These are phyloP conservation scores for Phytophthora ramorum DNA, from an alignment of 352 stramenopile species.

Conservation along the genomic window DNA sequence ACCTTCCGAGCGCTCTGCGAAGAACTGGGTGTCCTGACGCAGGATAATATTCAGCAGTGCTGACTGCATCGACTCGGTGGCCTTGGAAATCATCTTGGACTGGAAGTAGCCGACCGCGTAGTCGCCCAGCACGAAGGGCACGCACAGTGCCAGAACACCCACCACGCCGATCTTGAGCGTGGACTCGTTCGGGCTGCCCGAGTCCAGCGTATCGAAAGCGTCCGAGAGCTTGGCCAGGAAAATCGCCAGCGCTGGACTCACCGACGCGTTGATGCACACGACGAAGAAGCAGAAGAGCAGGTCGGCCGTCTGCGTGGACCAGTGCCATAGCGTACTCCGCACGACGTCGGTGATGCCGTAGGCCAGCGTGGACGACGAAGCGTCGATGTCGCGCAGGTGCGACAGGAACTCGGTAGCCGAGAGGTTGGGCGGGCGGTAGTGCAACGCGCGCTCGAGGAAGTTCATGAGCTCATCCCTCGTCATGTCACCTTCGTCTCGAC, in stretches of 20 bases:
- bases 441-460: constrained; percentile 82
- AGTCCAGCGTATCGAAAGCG: constrained; percentile 65
- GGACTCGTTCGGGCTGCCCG: constrained; percentile 43
- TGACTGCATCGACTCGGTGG: constrained; percentile 79
- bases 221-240: constrained; percentile 80
- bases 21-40: constrained; percentile 82
- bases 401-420: constrained; percentile 85
- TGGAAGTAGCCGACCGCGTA: constrained; percentile 90
- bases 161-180: constrained; percentile 78
- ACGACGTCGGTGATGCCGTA: constrained; percentile 85
- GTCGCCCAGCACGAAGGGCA: constrained; percentile 88
- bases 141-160: constrained; percentile 74
- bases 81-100: constrained; percentile 92
- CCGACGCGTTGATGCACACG: constrained; percentile 83
- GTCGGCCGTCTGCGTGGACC: constrained; percentile 83
- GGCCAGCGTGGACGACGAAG: constrained; percentile 69
- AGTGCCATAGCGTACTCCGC: constrained; percentile 82
- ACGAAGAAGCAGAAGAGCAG: constrained; percentile 82
- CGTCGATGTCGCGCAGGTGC: constrained; percentile 87
- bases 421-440: constrained; percentile 77
- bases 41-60: constrained; percentile 83
- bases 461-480: constrained; percentile 88
- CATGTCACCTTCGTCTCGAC: constrained; percentile 87
- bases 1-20: constrained; percentile 84
- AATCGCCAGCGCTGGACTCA: constrained; percentile 81